phyloP scores from a whole-genome alignment of 441 rosid species.

The Kokia cookei region DNA sequence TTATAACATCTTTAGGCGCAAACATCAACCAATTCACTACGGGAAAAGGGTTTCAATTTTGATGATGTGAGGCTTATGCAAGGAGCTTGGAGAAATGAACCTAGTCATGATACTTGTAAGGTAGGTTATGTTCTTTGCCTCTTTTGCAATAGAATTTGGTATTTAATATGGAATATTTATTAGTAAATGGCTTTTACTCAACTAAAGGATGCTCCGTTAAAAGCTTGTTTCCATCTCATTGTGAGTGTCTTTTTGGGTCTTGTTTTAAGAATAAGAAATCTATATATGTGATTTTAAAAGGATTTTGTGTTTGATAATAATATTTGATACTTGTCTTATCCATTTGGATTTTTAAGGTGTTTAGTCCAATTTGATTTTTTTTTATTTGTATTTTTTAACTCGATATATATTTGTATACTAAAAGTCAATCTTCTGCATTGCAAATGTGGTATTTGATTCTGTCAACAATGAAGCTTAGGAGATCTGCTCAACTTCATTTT shows the following conservation, averaged over 20 bases:
- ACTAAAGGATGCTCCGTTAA: background rate
- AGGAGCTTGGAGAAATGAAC: constrained; percentile 84
- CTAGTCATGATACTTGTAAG: constrained; percentile 67
- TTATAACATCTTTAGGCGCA: constrained; percentile 30
- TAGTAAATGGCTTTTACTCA: background rate
- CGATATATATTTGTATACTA: background rate
- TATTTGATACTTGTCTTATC: background rate
- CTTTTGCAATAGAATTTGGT: constrained; percentile 1
- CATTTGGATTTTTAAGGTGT: background rate
- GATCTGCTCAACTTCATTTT: background rate
- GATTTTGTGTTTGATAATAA: background rate
- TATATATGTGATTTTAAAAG: background rate
- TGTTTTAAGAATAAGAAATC: background rate
- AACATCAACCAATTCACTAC: constrained; percentile 41
- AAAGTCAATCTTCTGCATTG: background rate
- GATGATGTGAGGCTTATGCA: constrained; percentile 85
- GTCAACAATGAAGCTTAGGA: background rate
- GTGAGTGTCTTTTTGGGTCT: background rate
- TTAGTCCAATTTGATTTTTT: background rate
- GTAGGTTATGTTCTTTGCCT: constrained; percentile 25
- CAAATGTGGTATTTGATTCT: background rate
- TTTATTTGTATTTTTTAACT: background rate
- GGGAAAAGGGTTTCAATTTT: constrained; percentile 96
- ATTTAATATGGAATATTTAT: background rate
- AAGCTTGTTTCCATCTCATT: background rate